phyloP scores from a whole-genome alignment of 768 basidiomycete species.

The Postia placenta region DNA sequence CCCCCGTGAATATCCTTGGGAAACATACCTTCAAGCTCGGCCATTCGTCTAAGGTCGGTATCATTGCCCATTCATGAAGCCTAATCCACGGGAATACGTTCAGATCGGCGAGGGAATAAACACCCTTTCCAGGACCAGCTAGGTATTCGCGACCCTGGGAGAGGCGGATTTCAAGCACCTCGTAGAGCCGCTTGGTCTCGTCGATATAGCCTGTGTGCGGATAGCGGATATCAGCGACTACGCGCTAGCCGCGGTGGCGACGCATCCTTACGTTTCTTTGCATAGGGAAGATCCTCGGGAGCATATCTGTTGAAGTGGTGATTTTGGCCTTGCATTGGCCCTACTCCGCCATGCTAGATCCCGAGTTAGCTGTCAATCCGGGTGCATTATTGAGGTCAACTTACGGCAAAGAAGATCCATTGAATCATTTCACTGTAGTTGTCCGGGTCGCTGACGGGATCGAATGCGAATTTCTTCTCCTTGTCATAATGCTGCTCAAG shows the following conservation, averaged over 20 bases:
- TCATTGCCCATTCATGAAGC: conserved; percentile 38
- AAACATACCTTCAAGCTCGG: conserved; percentile 50
- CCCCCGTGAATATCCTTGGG: neutral
- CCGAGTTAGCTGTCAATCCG: neutral
- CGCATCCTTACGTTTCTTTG: conserved; percentile 56
- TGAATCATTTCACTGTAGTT: conserved; percentile 69
- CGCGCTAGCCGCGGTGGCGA: neutral
- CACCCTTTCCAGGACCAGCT: conserved; percentile 67
- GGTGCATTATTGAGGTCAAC: conserved; percentile 10
- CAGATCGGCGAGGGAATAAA: conserved; percentile 66
- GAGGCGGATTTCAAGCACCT: conserved; percentile 80
- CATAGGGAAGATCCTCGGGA: conserved; percentile 64
- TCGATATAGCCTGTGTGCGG: conserved; percentile 56
- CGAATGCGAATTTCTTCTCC: conserved; percentile 64
- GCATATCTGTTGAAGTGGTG: conserved; percentile 66
- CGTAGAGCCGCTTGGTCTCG: conserved; percentile 78
- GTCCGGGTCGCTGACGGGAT: conserved; percentile 43
- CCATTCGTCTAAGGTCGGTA: conserved; percentile 55
- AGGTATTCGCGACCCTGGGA: conserved; percentile 63
- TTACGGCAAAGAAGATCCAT: conserved; percentile 82
- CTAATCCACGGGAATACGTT: conserved; percentile 65
- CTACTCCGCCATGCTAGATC: conserved; percentile 67
- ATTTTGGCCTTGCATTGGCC: conserved; percentile 84
- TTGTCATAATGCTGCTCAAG: conserved; percentile 77
- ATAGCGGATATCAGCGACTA: neutral